Evolutionary conservation across 2,329 filamentous ascomycete species (phyloP), one percentile per base, ranked within the genome.

Genomic region (Polychaeton citri): DNA sequence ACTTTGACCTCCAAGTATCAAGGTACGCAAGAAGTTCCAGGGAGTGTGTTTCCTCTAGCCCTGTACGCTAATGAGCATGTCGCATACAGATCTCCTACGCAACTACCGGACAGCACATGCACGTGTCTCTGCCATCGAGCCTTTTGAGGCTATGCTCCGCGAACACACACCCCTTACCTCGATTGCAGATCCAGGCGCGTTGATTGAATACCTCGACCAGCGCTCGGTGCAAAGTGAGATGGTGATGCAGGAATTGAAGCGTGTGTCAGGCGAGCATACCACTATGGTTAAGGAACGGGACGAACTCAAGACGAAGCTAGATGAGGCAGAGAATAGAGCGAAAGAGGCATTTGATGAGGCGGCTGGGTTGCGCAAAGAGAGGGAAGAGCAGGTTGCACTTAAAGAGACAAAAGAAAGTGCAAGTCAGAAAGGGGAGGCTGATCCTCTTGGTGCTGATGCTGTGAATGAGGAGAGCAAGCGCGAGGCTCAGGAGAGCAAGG

Each of bases 71-170:
- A 31, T 20, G 31, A 19, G 13, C 31, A 37, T 37, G 15, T 44
- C 17, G 12, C 10, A 4, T 4, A n/a, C 46, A 85, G 88, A 96
- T 52, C 69, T 98, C 1, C 68, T 96, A 34, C 80, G 85, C 38
- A 94, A 88, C 6, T 98, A 98, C 60, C 76, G 86, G 42, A 79
- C 87, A 45, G 90, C 90, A 13, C 88, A 98, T 63, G 76, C 82
- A 38, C 78, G 86, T 35, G 84, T 87, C 30, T 76, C 81, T 9
- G 76, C 81, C 2, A 92, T 96, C 51, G 90, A 96, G 53, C 81
- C 85, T 0, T 98, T 98, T 56, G 90, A 98, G 61, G 79, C 83
- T 37, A 79, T 81, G 1, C 69, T 98, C 6, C 83, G 85, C 49
- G 90, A 98, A 55, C 83, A 93, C 49, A 98, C 90, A 0, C 88